Percentiles rank a stretch among this genome's conserved stretches.
phyloP scores from a whole-genome alignment of 2,329 filamentous ascomycete species.

The Lachnellula occidentalis region DNA sequence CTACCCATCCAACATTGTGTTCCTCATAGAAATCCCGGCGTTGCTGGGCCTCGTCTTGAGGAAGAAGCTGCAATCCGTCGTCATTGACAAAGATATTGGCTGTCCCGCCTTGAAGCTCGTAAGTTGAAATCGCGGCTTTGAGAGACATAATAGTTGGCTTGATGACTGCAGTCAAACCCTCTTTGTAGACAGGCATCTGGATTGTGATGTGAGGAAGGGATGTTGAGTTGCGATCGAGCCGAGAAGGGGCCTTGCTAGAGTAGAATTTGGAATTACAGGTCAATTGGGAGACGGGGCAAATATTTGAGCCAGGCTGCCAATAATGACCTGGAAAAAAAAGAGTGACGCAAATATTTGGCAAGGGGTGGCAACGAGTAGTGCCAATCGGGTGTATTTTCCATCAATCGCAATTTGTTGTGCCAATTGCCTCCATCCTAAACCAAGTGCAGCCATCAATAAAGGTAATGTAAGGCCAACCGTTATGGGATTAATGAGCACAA shows the following conservation, averaged over 20 bases:
- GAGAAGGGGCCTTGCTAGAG: conserved; percentile 31
- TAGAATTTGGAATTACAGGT: conserved; percentile 39
- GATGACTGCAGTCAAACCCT: conserved; percentile 44
- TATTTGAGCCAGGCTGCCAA: conserved; percentile 45
- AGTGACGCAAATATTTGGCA: conserved; percentile 51
- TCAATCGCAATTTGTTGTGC: conserved; percentile 51
- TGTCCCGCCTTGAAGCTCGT: conserved; percentile 57
- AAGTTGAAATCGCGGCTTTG: conserved; percentile 53
- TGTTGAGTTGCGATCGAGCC: conserved; percentile 34
- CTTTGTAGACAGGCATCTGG: conserved; percentile 47
- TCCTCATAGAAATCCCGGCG: conserved; percentile 52
- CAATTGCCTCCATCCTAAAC: conserved; percentile 49
- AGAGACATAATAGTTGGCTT: conserved; percentile 50
- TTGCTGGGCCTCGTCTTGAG: conserved; percentile 41
- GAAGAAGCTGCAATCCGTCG: conserved; percentile 60
- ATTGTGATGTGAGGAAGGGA: conserved; percentile 44
- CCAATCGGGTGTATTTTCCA: conserved; percentile 46
- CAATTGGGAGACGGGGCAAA: conserved; percentile 44
- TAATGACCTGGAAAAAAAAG: conserved; percentile 47
- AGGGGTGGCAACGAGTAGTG: conserved; percentile 46
- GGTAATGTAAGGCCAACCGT: conserved; percentile 48
- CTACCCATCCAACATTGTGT: conserved; percentile 52
- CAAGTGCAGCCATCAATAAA: conserved; percentile 48
- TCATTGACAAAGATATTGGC: conserved; percentile 66
- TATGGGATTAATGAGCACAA: conserved; percentile 49